Evolutionary conservation across 768 basidiomycete species (phyloP), one percentile per base, ranked within the genome.

Genomic region (Amanita pseudoporphyria): DNA sequence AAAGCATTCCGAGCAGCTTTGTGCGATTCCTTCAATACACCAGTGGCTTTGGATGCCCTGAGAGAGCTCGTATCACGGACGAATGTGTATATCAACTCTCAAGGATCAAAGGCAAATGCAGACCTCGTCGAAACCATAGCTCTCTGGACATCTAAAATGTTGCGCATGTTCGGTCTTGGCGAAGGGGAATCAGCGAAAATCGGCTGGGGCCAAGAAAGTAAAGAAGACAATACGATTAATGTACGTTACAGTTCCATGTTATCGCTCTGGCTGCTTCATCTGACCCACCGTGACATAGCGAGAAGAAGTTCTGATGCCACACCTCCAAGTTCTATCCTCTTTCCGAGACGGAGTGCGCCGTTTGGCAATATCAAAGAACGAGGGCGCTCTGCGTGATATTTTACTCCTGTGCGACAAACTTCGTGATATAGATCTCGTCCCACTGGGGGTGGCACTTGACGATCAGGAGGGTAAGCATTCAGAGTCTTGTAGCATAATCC

Each of bases 1-100:
- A 57, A 74, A 36, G 72, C 77, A 6, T 95, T 99, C 76, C 82
- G 90, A 47, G 72, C 69, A 10, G 88, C 93, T 0, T 81, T 99
- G 41, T 94, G 87, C 66, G 95, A 99, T 64, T 97, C 94, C 0
- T 96, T 98, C 75, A 94, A 98, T 63, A 98, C 96, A 0, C 91
- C 93, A 2, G 74, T 70, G 14, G 94, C 92, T 0, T 65, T 98
- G 19, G 75, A 78, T 57, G 69, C 81, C 49, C 67, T 98, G 14
- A 76, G 86, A 10, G 85, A 93, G 52, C 71, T 98, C 32, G 81
- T 97, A 40, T 87, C 87, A 3, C 75, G 78, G 40, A 81, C 87
- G 6, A 97, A 97, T 64, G 72, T 91, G 28, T 99, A 98, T 68
- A 81, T 98, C 58, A 87, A 80, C 48, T 59, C 76, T 28, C 78